Conservation (phyloP, 1,139 yeast genomes). For the Nadsonia starkeyi-henricii region DNA sequence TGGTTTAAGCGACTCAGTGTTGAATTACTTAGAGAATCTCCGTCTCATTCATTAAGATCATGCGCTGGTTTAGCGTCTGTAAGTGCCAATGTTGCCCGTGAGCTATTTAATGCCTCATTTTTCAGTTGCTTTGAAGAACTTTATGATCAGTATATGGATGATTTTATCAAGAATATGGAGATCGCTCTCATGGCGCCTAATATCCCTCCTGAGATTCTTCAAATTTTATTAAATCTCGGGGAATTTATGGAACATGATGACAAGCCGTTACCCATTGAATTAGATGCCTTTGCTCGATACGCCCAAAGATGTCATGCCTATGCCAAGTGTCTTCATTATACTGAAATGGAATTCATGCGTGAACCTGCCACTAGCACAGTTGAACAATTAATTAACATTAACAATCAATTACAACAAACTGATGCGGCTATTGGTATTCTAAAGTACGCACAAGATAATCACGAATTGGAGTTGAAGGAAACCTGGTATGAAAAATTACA, state of each 20-base stretch:
- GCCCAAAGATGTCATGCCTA: constrained; percentile 95
- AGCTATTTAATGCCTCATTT: constrained; percentile 86
- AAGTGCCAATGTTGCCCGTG: constrained; percentile 79
- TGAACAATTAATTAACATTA: constrained; percentile 81
- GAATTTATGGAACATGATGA: constrained; percentile 98
- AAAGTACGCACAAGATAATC: constrained; percentile 90
- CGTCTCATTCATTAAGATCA: constrained; percentile 88
- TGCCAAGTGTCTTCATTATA: constrained; percentile 92
- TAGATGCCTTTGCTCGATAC: constrained; percentile 76
- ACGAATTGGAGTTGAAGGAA: constrained; percentile 82
- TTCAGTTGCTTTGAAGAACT: constrained; percentile 94
- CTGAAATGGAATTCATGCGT: constrained; percentile 85
- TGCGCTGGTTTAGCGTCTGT: constrained; percentile 85
- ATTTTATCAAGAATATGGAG: constrained; percentile 72
- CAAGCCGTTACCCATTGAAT: constrained; percentile 81
- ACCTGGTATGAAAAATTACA: constrained; percentile 96
- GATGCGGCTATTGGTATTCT: constrained; percentile 97
- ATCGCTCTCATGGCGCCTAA: constrained; percentile 80
- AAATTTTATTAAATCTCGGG: constrained; percentile 73
- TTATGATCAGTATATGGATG: constrained; percentile 86
- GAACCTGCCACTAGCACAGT: constrained; percentile 89
- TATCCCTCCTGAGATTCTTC: constrained; percentile 92
- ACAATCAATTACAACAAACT: constrained; percentile 87
- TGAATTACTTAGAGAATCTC: constrained; percentile 79
- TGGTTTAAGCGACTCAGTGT: constrained; percentile 86